Conservation (phyloP, 2,329 filamentous ascomycete genomes). For the Orbilia ellipsospora region DNA sequence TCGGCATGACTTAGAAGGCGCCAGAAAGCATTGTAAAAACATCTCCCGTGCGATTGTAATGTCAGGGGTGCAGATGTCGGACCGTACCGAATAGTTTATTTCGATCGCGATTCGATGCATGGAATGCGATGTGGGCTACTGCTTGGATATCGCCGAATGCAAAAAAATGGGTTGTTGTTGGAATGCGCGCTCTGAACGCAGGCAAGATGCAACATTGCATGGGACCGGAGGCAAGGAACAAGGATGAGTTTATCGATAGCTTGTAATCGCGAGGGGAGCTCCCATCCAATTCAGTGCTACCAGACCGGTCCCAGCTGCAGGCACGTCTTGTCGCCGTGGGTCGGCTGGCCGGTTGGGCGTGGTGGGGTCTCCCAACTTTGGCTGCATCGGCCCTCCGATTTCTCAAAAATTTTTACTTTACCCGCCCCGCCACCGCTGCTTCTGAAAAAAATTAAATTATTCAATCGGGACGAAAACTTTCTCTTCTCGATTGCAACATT, state of each 20-base stretch:
- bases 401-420: constrained; percentile 55
- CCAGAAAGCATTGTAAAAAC: no score
- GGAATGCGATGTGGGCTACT: not conserved
- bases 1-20: no score
- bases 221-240: not conserved
- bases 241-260: constrained; percentile 1
- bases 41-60: no score
- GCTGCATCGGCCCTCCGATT: constrained; percentile 48
- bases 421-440: constrained; percentile 39
- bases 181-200: not conserved
- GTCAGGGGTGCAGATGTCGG: not conserved
- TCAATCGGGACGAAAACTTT: constrained; percentile 12
- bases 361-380: constrained; percentile 24
- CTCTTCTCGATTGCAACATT: constrained; percentile 14
- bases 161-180: not conserved
- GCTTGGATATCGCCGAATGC: not conserved
- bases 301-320: no score
- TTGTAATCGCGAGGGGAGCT: not conserved
- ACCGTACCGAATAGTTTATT: not conserved
- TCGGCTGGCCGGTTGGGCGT: not conserved
- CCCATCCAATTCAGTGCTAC: constrained; percentile 6
- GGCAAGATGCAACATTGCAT: not conserved
- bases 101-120: no score
- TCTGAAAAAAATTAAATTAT: constrained; percentile 7
- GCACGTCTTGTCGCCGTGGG: not conserved